Base-by-base conservation (phyloP, 495 filamentous ascomycete species). In the Astrothelium subdiscretum region DNA sequence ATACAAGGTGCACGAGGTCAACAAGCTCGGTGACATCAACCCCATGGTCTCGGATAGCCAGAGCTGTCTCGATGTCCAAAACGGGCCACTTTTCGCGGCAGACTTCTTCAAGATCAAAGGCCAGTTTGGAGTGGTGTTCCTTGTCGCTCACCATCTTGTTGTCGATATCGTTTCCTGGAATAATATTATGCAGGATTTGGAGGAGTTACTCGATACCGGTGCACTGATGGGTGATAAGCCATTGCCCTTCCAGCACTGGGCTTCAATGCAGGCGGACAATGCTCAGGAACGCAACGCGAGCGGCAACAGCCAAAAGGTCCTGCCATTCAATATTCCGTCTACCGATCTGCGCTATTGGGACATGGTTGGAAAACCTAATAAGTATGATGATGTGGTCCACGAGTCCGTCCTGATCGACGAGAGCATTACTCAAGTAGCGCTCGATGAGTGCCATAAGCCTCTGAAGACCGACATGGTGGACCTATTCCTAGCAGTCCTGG, bases 101-200 rank as follows among this genome's bases (percentile, higher is more conserved):
- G 67, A 67, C 32, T 57, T 69, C 32, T 65, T 67, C 65, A 20
- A 65, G 13, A 51, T 60, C n/a, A 42, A 18, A 1, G 24, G 40
- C 5, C 51, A 57, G 4, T 57, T 44, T 15, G 59, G 62, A 32
- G 40, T 67, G 13, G 31, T 69, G 3, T 66, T 69, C 35, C 27
- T 69, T 1, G 44, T 65, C 2, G 67, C 67, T 6, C 67, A 69
- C 59, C 67, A 69, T 63, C 65, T 69, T 58, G 65, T 69, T 48
- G 43, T 69, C n/a, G 67, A 69, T 43, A 54, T 69, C 8, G 65
- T 69, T 5, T 66, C 64, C 22, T 69, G 67, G 67, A 64, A 62
- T 31, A 54, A 65, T 48, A 67, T 69, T 20, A 44, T 67, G 15
- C 62, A 63, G 6, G 67, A 69, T 38, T 40, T 69, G 29, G 67